phyloP scores from a whole-genome alignment of 2,329 filamentous ascomycete species.

The Dothideomycetes sp. region DNA sequence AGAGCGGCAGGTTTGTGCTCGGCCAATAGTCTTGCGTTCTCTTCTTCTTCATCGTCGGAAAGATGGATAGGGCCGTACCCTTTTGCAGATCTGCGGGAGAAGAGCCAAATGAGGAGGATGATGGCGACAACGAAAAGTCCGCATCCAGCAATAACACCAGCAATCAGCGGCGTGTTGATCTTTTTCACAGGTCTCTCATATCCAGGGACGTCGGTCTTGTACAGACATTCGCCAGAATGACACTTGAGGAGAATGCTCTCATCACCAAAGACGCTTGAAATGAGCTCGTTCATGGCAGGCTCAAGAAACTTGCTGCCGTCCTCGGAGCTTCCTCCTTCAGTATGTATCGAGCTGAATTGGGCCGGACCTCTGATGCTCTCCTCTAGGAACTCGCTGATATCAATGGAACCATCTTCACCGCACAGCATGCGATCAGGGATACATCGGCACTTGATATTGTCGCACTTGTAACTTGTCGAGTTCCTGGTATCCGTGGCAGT shows the following conservation, averaged over 20 bases:
- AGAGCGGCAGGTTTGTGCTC: slow-evolving; percentile 87
- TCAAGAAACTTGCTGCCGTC: slow-evolving; percentile 79
- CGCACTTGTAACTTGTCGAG: slow-evolving; percentile 72
- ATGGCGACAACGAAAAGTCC: slow-evolving; percentile 82
- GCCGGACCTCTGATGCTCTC: slow-evolving; percentile 80
- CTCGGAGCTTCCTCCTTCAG: slow-evolving; percentile 44
- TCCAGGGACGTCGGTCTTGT: slow-evolving; percentile 84
- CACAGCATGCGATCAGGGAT: slow-evolving; percentile 89
- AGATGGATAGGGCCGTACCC: slow-evolving; percentile 65
- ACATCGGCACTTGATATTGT: slow-evolving; percentile 76
- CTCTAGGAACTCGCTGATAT: slow-evolving; percentile 79
- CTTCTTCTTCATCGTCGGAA: slow-evolving; percentile 74
- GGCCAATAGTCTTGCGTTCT: slow-evolving; percentile 72
- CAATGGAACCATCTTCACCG: slow-evolving; percentile 80
- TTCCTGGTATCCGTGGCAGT: slow-evolving; percentile 62
- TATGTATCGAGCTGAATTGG: slow-evolving; percentile 59
- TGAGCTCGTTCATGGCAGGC: slow-evolving; percentile 83
- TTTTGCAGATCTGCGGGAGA: slow-evolving; percentile 57
- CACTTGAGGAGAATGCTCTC: slow-evolving; percentile 77
- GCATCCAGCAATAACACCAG: slow-evolving; percentile 77
- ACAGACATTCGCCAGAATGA: slow-evolving; percentile 80
- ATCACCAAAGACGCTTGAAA: slow-evolving; percentile 82
- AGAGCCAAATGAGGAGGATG: slow-evolving; percentile 75
- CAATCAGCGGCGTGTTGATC: slow-evolving; percentile 95
- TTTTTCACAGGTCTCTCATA: slow-evolving; percentile 80